Conservation (phyloP, 1,284 basidiomycete species). For the Cutaneotrichosporon cyanovorans region DNA sequence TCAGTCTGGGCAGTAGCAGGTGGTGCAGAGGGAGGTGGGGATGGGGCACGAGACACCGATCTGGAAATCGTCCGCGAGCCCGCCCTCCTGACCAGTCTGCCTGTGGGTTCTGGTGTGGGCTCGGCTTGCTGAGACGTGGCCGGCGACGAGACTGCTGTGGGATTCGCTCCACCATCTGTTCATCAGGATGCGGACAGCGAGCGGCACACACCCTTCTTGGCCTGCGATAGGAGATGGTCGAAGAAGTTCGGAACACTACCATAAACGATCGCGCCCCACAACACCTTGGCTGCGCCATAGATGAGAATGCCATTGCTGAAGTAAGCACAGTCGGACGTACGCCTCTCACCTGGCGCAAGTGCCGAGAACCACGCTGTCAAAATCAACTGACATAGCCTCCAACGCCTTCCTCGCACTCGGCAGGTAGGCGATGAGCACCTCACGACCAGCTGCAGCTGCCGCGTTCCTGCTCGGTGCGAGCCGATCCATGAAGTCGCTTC, state of each 20-base stretch:
- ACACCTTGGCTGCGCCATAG: conserved; percentile 19
- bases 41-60: conserved; percentile 2
- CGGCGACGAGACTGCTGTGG: no score
- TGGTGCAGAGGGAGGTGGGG: not conserved
- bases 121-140: not conserved
- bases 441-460: conserved; percentile 6
- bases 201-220: no score
- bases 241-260: conserved; percentile 23
- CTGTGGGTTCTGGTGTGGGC: not conserved
- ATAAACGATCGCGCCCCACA: conserved; percentile 27
- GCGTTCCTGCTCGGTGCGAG: conserved; percentile 17
- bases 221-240: no score
- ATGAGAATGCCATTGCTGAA: conserved; percentile 18
- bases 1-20: conserved; percentile 5
- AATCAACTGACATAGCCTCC: conserved; percentile 17
- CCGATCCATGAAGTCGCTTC: conserved; percentile 20
- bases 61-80: not conserved
- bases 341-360: conserved; percentile 22
- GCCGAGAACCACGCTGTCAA: conserved; percentile 11
- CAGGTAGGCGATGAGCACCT: conserved; percentile 22
- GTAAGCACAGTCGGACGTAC: not conserved
- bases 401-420: conserved; percentile 19
- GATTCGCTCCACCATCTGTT: no score
- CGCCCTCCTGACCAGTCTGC: not conserved
- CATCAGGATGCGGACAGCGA: no score